Percentiles rank a stretch among this genome's conserved stretches.
Evolutionary conservation across 1,284 basidiomycete species (phyloP).

Genomic region (Ustilago curta): DNA sequence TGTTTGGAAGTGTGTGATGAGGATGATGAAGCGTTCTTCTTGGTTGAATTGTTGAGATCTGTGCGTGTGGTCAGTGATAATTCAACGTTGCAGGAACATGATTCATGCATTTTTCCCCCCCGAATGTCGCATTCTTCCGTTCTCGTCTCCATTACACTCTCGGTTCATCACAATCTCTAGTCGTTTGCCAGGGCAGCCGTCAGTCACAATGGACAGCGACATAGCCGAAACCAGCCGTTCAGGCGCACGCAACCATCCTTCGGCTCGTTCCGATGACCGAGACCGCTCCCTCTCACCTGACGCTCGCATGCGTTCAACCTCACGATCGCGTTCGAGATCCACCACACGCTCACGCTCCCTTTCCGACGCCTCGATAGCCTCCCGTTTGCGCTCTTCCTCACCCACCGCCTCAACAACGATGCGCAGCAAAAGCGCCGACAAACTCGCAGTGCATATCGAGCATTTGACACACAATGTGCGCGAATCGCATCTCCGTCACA

Average conservation of each 20-base stretch:
- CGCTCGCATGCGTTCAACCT: slow-evolving; percentile 1
- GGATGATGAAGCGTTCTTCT: too few relatives aligned
- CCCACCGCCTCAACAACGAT: neutral
- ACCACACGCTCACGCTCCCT: slow-evolving; percentile 8
- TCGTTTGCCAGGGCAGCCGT: neutral
- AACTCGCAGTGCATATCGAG: slow-evolving; percentile 33
- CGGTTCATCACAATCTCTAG: neutral
- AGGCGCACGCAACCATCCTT: neutral
- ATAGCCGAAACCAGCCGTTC: slow-evolving; percentile 15
- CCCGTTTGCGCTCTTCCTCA: slow-evolving; percentile 3
- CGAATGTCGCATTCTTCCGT: too few relatives aligned
- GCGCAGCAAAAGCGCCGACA: slow-evolving; percentile 1
- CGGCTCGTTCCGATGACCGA: neutral
- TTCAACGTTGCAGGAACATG: neutral
- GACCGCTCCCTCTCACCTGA: neutral
- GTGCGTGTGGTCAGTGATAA: too few relatives aligned
- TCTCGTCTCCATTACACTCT: neutral
- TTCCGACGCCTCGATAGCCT: slow-evolving; percentile 9
- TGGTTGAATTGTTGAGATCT: neutral
- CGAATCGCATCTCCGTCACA: slow-evolving; percentile 47
- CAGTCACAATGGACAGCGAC: slow-evolving; percentile 14
- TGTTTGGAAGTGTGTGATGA: neutral
- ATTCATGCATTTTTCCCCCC: neutral
- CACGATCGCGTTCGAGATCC: slow-evolving; percentile 4
- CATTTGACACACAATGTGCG: slow-evolving; percentile 35